These are phyloP conservation scores for Colletotrichum sp. DNA, from an alignment of 2,329 filamentous ascomycete genomes.

Conservation along the genomic window DNA sequence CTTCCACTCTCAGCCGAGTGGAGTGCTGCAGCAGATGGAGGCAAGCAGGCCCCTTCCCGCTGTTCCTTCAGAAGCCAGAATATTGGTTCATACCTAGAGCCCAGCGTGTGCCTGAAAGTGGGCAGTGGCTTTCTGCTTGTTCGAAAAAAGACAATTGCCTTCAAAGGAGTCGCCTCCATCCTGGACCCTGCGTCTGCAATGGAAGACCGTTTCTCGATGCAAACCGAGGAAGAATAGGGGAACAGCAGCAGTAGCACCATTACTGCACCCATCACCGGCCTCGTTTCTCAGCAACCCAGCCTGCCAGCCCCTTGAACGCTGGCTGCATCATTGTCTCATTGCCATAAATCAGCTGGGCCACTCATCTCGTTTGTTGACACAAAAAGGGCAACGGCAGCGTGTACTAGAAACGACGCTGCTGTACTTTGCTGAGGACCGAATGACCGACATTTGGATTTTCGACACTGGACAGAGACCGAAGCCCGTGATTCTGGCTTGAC, in stretches of 20 bases:
- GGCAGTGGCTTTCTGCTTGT: not conserved
- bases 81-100: not conserved
- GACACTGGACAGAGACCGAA: not conserved
- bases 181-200: not conserved
- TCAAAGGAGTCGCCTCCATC: not conserved
- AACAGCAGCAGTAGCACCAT: not conserved
- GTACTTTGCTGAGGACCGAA: not conserved
- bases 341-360: not conserved
- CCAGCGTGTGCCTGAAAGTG: not conserved
- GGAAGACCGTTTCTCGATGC: not conserved
- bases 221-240: not conserved
- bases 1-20: not conserved
- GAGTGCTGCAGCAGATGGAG: not conserved
- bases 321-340: not conserved
- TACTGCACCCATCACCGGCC: not conserved
- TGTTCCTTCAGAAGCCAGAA: not conserved
- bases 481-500: constrained; percentile 1
- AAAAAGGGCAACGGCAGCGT: not conserved
- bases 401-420: not conserved
- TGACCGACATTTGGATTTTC: not conserved
- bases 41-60: not conserved
- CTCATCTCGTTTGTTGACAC: not conserved
- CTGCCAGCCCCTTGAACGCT: not conserved
- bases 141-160: not conserved
- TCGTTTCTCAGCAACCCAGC: not conserved